Conservation (phyloP, 1,284 basidiomycete species). For the Tremellales sp. region DNA sequence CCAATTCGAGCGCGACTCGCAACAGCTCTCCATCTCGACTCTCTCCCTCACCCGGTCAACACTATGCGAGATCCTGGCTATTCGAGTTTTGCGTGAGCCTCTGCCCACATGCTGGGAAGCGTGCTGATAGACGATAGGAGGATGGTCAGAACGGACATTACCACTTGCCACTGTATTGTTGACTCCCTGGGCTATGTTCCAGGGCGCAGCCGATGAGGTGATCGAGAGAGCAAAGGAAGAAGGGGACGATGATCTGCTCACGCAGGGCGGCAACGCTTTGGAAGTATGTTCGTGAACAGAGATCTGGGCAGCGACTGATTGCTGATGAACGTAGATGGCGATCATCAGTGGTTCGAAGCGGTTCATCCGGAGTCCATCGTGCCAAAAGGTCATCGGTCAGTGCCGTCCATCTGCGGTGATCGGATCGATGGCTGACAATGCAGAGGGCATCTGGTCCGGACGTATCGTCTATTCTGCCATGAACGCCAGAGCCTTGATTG, state of each 20-base stretch:
- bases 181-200: slow-evolving; percentile 81
- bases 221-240: slow-evolving; percentile 64
- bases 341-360: slow-evolving; percentile 76
- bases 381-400: slow-evolving; percentile 74
- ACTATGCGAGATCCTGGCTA: slow-evolving; percentile 86
- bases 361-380: slow-evolving; percentile 80
- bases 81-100: slow-evolving; percentile 62
- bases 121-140: slow-evolving; percentile 31
- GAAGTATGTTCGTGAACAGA: slow-evolving; percentile 51
- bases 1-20: slow-evolving; percentile 70
- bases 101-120: not conserved
- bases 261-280: slow-evolving; percentile 78
- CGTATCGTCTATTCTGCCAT: slow-evolving; percentile 84
- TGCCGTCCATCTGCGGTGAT: slow-evolving; percentile 6
- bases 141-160: slow-evolving; percentile 69
- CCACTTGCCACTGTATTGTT: slow-evolving; percentile 74
- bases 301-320: not conserved
- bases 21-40: slow-evolving; percentile 54
- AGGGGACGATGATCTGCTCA: slow-evolving; percentile 61
- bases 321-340: slow-evolving; percentile 56
- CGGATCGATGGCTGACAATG: slow-evolving; percentile 6
- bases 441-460: slow-evolving; percentile 56
- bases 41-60: slow-evolving; percentile 71
- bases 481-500: slow-evolving; percentile 77
- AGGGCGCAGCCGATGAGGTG: slow-evolving; percentile 66